phyloP scores from a whole-genome alignment of 345 rosid species.

The Salix exigua region DNA sequence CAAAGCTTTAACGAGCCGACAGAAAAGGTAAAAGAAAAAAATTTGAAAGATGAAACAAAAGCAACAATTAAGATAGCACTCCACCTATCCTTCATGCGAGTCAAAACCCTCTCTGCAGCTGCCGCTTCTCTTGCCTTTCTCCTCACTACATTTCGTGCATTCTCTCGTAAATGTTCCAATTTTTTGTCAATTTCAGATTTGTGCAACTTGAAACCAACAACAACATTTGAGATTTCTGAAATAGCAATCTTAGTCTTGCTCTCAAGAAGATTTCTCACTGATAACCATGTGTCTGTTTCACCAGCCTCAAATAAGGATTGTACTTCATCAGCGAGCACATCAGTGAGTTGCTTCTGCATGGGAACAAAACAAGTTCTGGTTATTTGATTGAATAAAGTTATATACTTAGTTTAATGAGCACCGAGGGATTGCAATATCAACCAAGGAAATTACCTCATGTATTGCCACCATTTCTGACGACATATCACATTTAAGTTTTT shows the following conservation, averaged over 20 bases:
- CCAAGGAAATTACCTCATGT: slow-evolving; percentile 43
- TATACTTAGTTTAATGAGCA: background rate
- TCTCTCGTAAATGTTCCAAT: slow-evolving; percentile 48
- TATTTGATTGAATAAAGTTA: background rate
- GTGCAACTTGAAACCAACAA: slow-evolving; percentile 63
- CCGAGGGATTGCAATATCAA: background rate
- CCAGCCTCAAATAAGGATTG: slow-evolving; percentile 61
- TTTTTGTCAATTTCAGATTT: slow-evolving; percentile 30
- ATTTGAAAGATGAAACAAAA: background rate
- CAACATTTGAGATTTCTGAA: slow-evolving; percentile 37
- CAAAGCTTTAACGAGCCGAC: slow-evolving; percentile 13
- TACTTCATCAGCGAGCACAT: slow-evolving; percentile 45
- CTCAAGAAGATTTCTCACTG: slow-evolving; percentile 58
- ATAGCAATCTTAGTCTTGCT: slow-evolving; percentile 54
- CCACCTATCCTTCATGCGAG: slow-evolving; percentile 73
- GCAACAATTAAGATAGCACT: slow-evolving; percentile 1
- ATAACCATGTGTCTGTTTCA: slow-evolving; percentile 57
- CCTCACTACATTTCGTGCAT: slow-evolving; percentile 54
- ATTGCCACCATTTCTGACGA: slow-evolving; percentile 46
- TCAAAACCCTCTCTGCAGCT: slow-evolving; percentile 45
- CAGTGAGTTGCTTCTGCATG: slow-evolving; percentile 51
- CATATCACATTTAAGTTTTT: slow-evolving; percentile 58
- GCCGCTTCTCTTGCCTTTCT: slow-evolving; percentile 76
- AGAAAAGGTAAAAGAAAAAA: background rate
- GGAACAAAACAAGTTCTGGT: slow-evolving; percentile 14